Evolutionary conservation across 2,329 filamentous ascomycete species (phyloP).

Genomic region (Cladobotryum protrusum): DNA sequence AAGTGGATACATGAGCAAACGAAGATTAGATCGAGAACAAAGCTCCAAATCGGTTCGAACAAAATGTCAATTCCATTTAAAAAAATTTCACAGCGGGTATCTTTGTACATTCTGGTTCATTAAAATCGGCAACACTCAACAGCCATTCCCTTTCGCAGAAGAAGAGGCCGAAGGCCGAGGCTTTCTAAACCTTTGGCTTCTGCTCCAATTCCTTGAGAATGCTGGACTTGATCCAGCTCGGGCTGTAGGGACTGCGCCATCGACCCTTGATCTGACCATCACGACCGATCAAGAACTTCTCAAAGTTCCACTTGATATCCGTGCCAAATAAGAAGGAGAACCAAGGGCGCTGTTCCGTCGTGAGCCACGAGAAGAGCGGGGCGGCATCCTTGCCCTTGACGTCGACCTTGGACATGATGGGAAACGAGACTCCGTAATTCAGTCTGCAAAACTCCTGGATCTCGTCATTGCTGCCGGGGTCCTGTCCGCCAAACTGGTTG

Average conservation of each 20-base stretch:
- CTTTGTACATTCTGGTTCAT: too few species aligned
- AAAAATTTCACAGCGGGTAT: too few species aligned
- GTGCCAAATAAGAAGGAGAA: neutral
- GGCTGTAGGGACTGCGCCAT: slow-evolving; percentile 86
- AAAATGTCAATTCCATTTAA: too few species aligned
- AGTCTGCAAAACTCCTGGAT: slow-evolving; percentile 82
- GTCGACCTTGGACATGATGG: slow-evolving; percentile 84
- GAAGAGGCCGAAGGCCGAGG: neutral
- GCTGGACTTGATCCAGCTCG: slow-evolving; percentile 67
- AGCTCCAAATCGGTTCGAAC: too few species aligned
- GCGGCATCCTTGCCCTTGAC: slow-evolving; percentile 82
- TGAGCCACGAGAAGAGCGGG: slow-evolving; percentile 53
- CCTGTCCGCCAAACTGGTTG: slow-evolving; percentile 93
- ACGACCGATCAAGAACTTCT: slow-evolving; percentile 87
- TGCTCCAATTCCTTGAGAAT: slow-evolving; percentile 70
- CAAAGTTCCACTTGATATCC: slow-evolving; percentile 89
- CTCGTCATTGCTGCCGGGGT: slow-evolving; percentile 75
- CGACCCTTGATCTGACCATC: slow-evolving; percentile 81
- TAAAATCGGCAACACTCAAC: too few species aligned
- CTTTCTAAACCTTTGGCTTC: slow-evolving; percentile 19
- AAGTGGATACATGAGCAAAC: too few species aligned
- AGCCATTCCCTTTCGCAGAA: too few species aligned
- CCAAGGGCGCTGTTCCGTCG: slow-evolving; percentile 64
- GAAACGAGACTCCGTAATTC: slow-evolving; percentile 89
- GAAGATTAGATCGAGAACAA: too few species aligned